Base-by-base conservation (phyloP, 108 stramenopile genomes). In the Parmales sp. region DNA sequence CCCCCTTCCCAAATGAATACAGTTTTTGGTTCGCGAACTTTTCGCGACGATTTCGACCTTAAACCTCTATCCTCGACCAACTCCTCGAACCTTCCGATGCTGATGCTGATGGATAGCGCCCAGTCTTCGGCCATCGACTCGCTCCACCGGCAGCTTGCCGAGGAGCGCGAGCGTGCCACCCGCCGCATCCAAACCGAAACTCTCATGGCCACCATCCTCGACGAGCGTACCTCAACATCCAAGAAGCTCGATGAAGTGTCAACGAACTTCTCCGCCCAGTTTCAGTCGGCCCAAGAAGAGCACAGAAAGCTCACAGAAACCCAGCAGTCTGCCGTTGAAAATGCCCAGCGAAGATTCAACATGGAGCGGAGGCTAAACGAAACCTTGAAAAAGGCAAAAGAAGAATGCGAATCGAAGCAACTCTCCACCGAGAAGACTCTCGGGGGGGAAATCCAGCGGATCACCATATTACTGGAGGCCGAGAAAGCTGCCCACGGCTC, bases 91-190 rank as follows among this genome's bases (percentile, higher is more conserved):
- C 26, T 60, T 16, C 54, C 54, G 3, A 60, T 60, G 54, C 20
- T 60, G 31, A 60, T 60, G 54, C 54, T 60, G 31, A 60, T 60
- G 54, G 54, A 60, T 34, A 60, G 36, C 28, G 54, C 54, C 1
- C 54, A 60, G 20, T 13, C 31, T 34, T 34, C 31, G 31, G 36
- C 36, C 31, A 60, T 60, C 28, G 54, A 60, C 16, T 34, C n/a
- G 5, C 54, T 60, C 20, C 54, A 60, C 31, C 29, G 54, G 31
- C 54, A 60, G 28, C 54, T 60, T 3, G 54, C 54, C 4, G 54
- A 60, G 26, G 54, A 60, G 26, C 29, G 54, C 31, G 54, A 60
- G 54, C 13, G 54, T 28, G 54, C 31, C 8, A 34, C 54, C 2
- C 54, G 36, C 54, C 29, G 54, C 31, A 28, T 60, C 29, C 54